Evolutionary conservation across 208 protist genomes (phyloP).

Genomic region (Leishmania aethiopica): DNA sequence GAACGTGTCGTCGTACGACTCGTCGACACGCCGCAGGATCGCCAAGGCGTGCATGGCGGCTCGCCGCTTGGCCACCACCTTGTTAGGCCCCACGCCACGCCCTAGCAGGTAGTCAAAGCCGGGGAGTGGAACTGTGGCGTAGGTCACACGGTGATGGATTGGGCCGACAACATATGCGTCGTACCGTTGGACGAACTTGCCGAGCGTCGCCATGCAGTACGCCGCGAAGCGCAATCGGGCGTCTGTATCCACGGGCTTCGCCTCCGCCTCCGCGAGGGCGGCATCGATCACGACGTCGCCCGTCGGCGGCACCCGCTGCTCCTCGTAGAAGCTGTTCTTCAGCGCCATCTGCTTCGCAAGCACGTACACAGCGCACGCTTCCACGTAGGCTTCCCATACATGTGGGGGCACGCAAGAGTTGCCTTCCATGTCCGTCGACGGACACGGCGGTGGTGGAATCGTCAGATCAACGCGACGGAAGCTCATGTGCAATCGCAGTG

Average conservation of each 20-base stretch:
- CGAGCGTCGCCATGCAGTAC: slow-evolving; percentile 43
- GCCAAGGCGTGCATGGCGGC: slow-evolving; percentile 83
- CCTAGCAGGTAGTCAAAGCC: slow-evolving; percentile 62
- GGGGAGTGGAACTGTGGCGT: slow-evolving; percentile 61
- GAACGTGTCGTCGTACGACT: slow-evolving; percentile 51
- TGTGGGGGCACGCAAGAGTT: background rate
- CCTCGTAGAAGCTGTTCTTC: slow-evolving; percentile 62
- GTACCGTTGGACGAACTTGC: slow-evolving; percentile 42
- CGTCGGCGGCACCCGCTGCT: slow-evolving; percentile 65
- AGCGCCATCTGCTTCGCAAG: slow-evolving; percentile 36
- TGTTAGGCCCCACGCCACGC: slow-evolving; percentile 68
- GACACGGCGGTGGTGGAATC: slow-evolving; percentile 1
- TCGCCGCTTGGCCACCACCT: slow-evolving; percentile 51
- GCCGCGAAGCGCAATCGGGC: slow-evolving; percentile 30
- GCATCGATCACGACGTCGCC: slow-evolving; percentile 67
- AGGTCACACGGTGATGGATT: slow-evolving; percentile 50
- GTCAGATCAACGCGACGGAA: background rate
- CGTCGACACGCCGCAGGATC: slow-evolving; percentile 75
- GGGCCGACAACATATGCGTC: slow-evolving; percentile 50
- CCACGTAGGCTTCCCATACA: slow-evolving; percentile 67
- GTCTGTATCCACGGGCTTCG: slow-evolving; percentile 1
- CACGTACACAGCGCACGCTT: slow-evolving; percentile 69
- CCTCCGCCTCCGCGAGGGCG: slow-evolving; percentile 65
- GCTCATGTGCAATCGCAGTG: slow-evolving; percentile 14
- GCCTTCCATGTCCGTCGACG: background rate